phyloP scores from a whole-genome alignment of 108 stramenopile species.

The Fistulifera solaris region DNA sequence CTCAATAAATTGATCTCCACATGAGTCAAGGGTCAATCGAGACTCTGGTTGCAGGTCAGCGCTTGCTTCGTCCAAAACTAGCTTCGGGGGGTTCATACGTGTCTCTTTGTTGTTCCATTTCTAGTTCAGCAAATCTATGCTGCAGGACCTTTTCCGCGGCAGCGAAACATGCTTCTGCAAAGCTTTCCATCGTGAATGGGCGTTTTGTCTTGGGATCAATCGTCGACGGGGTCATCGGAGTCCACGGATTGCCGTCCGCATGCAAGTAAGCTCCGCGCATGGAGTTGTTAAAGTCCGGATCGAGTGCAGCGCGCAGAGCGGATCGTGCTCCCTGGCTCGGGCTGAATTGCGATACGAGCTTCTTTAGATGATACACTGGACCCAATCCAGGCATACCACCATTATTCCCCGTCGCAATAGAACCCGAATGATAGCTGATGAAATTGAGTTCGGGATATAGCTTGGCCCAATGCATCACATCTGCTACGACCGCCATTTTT shows the following conservation, averaged over 20 bases:
- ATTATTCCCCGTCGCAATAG: neutral
- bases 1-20: too few relatives aligned
- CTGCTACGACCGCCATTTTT: slow-evolving; percentile 2
- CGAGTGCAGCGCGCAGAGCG: slow-evolving; percentile 4
- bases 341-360: neutral
- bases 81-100: too few relatives aligned
- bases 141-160: too few relatives aligned
- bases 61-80: too few relatives aligned
- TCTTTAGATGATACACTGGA: neutral
- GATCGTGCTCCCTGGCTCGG: slow-evolving; percentile 4
- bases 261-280: slow-evolving; percentile 7
- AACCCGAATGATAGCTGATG: neutral
- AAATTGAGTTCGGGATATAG: neutral
- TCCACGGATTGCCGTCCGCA: slow-evolving; percentile 7
- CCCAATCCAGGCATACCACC: neutral
- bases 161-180: too few relatives aligned
- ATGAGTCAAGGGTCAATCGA: too few relatives aligned
- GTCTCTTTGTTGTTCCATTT: too few relatives aligned
- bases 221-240: neutral
- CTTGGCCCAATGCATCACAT: slow-evolving; percentile 1
- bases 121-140: too few relatives aligned
- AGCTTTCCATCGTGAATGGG: too few relatives aligned
- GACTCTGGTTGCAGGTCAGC: too few relatives aligned
- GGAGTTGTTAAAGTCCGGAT: slow-evolving; percentile 2
- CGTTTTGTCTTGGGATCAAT: neutral